phyloP scores from a whole-genome alignment of 2,329 filamentous ascomycete genomes.

The Microdochium trichocladiopsis region DNA sequence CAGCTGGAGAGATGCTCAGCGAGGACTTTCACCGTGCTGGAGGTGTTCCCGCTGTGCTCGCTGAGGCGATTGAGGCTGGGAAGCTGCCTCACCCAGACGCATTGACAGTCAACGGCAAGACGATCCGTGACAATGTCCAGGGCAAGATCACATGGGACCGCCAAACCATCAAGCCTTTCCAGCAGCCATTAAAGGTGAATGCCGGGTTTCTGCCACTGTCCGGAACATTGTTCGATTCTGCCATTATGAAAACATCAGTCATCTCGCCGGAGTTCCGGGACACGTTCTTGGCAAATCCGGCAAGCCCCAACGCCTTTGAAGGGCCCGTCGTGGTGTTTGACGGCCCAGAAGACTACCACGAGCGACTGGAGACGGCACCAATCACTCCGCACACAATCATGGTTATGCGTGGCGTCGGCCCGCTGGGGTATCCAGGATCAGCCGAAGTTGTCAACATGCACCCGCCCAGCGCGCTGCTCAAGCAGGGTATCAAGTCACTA shows the following conservation, averaged over 20 bases:
- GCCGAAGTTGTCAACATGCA: slow-evolving; percentile 47
- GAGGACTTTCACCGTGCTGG: slow-evolving; percentile 49
- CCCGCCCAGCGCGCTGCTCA: slow-evolving; percentile 33
- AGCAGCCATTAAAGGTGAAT: slow-evolving; percentile 36
- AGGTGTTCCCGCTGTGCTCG: slow-evolving; percentile 44
- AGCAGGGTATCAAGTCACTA: slow-evolving; percentile 35
- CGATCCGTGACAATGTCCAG: slow-evolving; percentile 31
- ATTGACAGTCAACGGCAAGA: slow-evolving; percentile 38
- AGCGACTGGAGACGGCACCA: slow-evolving; percentile 30
- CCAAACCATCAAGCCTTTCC: slow-evolving; percentile 34
- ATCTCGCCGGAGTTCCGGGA: slow-evolving; percentile 36
- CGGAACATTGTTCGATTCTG: slow-evolving; percentile 40
- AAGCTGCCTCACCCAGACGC: slow-evolving; percentile 32
- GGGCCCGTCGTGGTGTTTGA: slow-evolving; percentile 40
- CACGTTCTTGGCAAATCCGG: slow-evolving; percentile 34
- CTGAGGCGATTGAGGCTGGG: slow-evolving; percentile 40
- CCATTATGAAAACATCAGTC: slow-evolving; percentile 46
- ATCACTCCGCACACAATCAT: slow-evolving; percentile 35
- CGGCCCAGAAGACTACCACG: slow-evolving; percentile 40
- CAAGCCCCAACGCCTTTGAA: slow-evolving; percentile 40
- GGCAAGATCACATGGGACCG: slow-evolving; percentile 42
- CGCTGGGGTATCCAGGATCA: slow-evolving; percentile 40
- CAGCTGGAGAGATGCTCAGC: slow-evolving; percentile 42
- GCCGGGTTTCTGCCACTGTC: slow-evolving; percentile 43
- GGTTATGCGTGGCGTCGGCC: slow-evolving; percentile 40